Evolutionary conservation across 2,329 filamentous ascomycete genomes (phyloP), one percentile per base, ranked within the genome.

Genomic region (Clarireedia paspali): DNA sequence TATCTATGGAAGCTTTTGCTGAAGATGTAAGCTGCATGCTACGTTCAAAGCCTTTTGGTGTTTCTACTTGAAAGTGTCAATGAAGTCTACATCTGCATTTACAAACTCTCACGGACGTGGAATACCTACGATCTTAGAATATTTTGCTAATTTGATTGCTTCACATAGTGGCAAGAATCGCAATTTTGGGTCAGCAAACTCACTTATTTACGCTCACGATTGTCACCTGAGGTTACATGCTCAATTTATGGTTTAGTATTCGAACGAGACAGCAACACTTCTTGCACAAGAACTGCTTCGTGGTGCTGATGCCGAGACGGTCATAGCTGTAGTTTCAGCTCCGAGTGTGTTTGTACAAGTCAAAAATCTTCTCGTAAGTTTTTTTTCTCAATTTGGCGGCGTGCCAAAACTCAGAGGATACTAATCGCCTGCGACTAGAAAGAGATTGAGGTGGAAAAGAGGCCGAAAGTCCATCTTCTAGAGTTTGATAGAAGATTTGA

Each of bases 281-380:
- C 71, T 88, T 20, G 88, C 87, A 1, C 73, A 76, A 55, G 79
- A 88, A 64, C 75, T 94, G 36, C 76, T 92, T 1, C 75, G 81
- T 4, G 84, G 77, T 48, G 77, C 81, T 2, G 81, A 77, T 1
- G 70, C 75, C 2, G 74, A 79, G 9, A 82, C 78, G 30, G 76
- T 72, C 2, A 83, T 92, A 62, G 87, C 80, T 4, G 79, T 91
- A 2, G 78, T 92, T 6, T 90, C 86, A 26, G 80, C 87, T 12
- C 88, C 88, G 9, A 91, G 86, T 68, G 86, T 86, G 1, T 92
- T 91, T 70, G 79, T 92, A 20, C 84, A 86, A 49, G 65, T 91
- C 53, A 88, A 87, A 70, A 91, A 91, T 63, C 70, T 88, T 20
- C 14, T 62, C 47, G 55, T 57, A 6, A 47, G 56, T 34, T 47